Evolutionary conservation across 805 yeast species (phyloP), one percentile per base, ranked within the genome.

Genomic region (Torulaspora quercuum): DNA sequence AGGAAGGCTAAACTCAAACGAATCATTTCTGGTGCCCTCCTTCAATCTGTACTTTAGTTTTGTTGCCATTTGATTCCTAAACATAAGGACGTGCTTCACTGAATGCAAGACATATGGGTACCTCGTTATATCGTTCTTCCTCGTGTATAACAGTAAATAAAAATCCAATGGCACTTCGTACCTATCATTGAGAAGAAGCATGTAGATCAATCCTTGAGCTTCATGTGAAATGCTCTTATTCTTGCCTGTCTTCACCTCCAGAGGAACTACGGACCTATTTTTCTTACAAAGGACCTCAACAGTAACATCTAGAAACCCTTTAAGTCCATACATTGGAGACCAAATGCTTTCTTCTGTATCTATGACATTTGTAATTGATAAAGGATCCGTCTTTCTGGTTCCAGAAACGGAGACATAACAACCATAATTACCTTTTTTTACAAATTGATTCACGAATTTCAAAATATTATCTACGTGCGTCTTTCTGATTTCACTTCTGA

Each of bases 331-430:
- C 54, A 76, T 72, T 0, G 97, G 95, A 0, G 97, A 86, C 87
- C 95, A 80, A 9, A 92, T 80, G 49, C 80, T 83, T 52, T 92
- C 97, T 59, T 92, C 99, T 7, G 86, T 76, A 52, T 85, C 95
- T 21, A 86, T 65, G 6, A 88, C 73, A 39, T 80, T 78, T 10
- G 75, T 67, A 0, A 83, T 77, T 0, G 80, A 67, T 26, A 79
- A 66, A 7, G 63, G 62, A 1, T 73, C 57, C 9, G 61, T 57
- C 14, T 62, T 61, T 31, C 55, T 46, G 4, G 59, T 48, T 2
- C 60, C 64, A 11, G 58, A 49, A 14, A 62, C 45, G 28, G 42
- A 23, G 6, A 49, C 48, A 25, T 45, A 45, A 11, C 47, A 29
- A 2, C 54, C 54, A 44, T 50, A 38, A 38, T 64, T 61, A 18